A percentile compares a stretch with the other conserved stretches of the same genome.
Evolutionary conservation across 2,329 filamentous ascomycete species (phyloP).

Genomic region (Neurospora crassa): DNA sequence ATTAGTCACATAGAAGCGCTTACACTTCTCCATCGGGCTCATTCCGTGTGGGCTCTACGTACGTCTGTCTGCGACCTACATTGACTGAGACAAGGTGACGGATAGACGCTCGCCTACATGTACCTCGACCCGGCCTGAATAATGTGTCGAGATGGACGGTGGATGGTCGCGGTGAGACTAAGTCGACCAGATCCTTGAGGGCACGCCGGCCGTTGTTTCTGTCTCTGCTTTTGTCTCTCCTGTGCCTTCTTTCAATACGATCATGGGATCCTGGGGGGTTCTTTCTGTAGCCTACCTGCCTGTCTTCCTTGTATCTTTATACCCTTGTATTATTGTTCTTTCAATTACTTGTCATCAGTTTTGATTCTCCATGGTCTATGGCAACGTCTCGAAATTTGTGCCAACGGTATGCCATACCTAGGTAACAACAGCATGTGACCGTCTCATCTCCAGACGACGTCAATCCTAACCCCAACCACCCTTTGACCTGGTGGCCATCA

Average conservation of each 20-base stretch:
- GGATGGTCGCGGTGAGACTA: background rate
- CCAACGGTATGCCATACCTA: background rate
- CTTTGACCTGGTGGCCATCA: background rate
- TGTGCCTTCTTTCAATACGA: background rate
- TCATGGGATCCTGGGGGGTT: background rate
- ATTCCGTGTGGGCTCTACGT: background rate
- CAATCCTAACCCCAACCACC: background rate
- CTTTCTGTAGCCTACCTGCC: background rate
- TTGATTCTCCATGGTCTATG: background rate
- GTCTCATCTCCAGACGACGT: background rate
- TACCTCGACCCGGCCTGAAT: background rate
- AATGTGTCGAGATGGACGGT: background rate
- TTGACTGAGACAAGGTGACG: background rate
- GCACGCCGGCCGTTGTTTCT: background rate
- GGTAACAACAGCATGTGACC: background rate
- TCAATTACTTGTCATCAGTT: background rate
- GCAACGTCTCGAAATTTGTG: background rate
- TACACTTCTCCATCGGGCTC: background rate
- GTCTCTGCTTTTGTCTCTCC: background rate
- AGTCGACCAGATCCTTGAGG: background rate
- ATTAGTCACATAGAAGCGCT: background rate
- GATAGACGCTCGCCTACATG: background rate
- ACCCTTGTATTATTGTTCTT: background rate
- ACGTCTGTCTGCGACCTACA: background rate
- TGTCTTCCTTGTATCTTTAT: background rate